Base-by-base conservation (phyloP, 2,329 filamentous ascomycete genomes). In the Parascedosporium putredinis region DNA sequence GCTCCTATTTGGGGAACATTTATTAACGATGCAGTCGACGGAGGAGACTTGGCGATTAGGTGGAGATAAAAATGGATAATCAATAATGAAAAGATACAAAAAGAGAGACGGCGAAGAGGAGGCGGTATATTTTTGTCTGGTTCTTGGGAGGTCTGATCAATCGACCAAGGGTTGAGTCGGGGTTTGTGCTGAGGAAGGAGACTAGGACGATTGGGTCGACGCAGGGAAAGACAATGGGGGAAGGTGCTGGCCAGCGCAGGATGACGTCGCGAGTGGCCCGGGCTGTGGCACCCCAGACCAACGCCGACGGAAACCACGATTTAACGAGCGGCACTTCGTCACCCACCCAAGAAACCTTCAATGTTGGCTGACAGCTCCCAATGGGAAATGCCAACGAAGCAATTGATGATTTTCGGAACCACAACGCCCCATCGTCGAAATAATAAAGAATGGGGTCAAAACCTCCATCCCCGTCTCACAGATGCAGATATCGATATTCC, bases 1-100 rank as follows among this genome's bases (percentile, higher is more conserved):
- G 52, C 22, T 55, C 52, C 52, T 47, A 27, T 25, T 31, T 23
- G 38, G 38, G 29, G 22, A 40, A 44, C 7, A 33, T 29, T 18
- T 45, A 29, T 44, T 50, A 45, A 27, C 3, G 20, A 25, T 23
- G 33, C 33, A 22, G 20, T 10, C 12, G 10, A 25, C 12, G 10
- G 2, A 25, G 33, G 12, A 43, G 29, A 14, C n/a, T 47, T n/a
- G 46, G 20, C 14, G 45, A 47, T 23, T 34, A 25, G 8, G 14
- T 14, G 14, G 23, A 10, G n/a, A 42, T 42, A 20, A 20, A 3
- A 42, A 42, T 10, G 20, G 38, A 42, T 42, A 20, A 20, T 20
- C 20, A 5, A 20, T 42, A 22, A 45, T 18, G 10, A 44, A 44
- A 23, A 16, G 23, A 16, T 6, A 42, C 36, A 20, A 10, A 4